phyloP scores from a whole-genome alignment of 805 yeast species.

The Suhomyces kilbournensis region DNA sequence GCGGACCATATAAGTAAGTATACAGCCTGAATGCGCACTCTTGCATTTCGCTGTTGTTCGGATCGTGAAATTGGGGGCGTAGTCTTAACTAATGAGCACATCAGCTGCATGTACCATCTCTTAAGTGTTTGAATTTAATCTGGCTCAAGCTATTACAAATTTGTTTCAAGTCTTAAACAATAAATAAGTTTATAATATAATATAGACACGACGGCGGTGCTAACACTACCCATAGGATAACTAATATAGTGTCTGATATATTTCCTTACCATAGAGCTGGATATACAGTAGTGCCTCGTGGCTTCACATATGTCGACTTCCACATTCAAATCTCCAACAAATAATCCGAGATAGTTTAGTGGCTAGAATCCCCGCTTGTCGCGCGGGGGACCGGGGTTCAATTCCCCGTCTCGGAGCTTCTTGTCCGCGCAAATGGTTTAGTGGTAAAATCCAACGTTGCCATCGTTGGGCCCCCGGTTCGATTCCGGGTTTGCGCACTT shows the following conservation, averaged over 20 bases:
- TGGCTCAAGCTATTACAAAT: no score
- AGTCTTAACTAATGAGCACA: background rate
- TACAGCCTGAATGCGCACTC: background rate
- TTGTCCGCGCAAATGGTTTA: constrained; percentile 1
- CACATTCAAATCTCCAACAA: no score
- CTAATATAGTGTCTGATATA: no score
- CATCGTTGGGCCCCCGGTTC: constrained; percentile 6
- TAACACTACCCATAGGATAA: no score
- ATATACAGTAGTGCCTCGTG: no score
- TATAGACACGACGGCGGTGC: no score
- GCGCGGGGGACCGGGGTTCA: constrained; percentile 9
- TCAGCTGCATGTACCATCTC: background rate
- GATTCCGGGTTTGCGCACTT: constrained; percentile 3
- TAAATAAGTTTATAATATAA: no score
- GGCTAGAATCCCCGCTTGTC: constrained; percentile 9
- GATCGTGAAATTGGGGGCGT: background rate
- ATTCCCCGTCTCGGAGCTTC: constrained; percentile 7
- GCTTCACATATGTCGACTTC: no score
- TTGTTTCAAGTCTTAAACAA: no score
- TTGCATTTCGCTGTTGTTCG: background rate
- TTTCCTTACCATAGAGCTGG: no score
- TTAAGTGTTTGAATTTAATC: background rate
- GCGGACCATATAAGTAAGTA: background rate
- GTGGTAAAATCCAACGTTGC: constrained; percentile 4
- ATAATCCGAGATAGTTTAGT: constrained; percentile 6